These are phyloP conservation scores for Phytophthora quininea DNA, from an alignment of 352 stramenopile genomes.

Conservation along the genomic window DNA sequence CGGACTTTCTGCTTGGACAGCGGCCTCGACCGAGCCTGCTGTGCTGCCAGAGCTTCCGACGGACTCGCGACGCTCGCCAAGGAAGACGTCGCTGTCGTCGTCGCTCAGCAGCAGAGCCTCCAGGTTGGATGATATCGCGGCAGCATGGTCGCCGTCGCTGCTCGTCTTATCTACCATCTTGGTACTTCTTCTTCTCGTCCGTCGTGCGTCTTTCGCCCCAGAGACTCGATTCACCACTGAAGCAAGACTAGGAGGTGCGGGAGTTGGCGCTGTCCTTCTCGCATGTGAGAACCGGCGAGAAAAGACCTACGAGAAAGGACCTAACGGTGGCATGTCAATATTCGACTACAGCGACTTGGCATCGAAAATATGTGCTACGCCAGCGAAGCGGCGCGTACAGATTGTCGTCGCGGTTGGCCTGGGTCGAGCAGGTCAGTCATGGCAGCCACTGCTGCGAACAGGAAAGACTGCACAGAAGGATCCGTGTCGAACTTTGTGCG, in stretches of 20 bases:
- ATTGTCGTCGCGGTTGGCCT: slow-evolving; percentile 11
- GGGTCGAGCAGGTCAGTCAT: slow-evolving; percentile 16
- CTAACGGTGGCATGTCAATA: slow-evolving; percentile 30
- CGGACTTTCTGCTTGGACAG: neutral
- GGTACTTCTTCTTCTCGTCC: neutral
- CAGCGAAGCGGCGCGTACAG: slow-evolving; percentile 26
- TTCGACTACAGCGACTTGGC: no score
- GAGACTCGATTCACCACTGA: slow-evolving; percentile 28
- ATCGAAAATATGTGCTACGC: no score
- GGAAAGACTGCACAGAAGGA: slow-evolving; percentile 11
- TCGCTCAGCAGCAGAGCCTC: slow-evolving; percentile 26
- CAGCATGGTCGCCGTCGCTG: slow-evolving; percentile 15
- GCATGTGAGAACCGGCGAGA: slow-evolving; percentile 30
- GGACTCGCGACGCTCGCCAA: slow-evolving; percentile 1
- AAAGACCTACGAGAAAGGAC: slow-evolving; percentile 27
- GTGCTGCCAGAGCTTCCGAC: neutral
- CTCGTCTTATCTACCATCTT: slow-evolving; percentile 28
- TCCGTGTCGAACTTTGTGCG: slow-evolving; percentile 34
- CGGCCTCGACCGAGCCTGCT: neutral
- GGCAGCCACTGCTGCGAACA: slow-evolving; percentile 2
- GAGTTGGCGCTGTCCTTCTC: slow-evolving; percentile 25
- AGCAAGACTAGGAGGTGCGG: neutral
- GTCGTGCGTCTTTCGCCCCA: neutral
- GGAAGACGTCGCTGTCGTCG: slow-evolving; percentile 10
- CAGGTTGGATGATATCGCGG: slow-evolving; percentile 24